A percentile compares a stretch with the other conserved stretches of the same genome.
These are phyloP conservation scores for Dittrichia graveolens DNA, from an alignment of 129 eudicot genomes.

Conservation along the genomic window DNA sequence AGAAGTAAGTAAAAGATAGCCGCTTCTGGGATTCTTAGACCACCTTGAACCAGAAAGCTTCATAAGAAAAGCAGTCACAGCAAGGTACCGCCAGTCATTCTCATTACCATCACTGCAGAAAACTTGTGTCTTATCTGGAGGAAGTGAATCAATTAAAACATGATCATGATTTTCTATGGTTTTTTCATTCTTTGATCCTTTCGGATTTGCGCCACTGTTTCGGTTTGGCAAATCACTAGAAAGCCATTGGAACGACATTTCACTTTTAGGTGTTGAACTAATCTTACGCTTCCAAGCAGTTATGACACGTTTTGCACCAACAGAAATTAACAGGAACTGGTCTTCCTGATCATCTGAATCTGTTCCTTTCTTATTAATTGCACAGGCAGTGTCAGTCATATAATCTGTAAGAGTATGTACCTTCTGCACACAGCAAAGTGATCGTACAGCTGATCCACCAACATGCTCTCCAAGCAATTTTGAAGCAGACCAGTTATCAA, in stretches of 20 bases:
- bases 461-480: constrained; percentile 97
- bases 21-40: constrained; percentile 16
- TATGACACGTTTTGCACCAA: constrained; percentile 94
- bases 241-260: constrained; percentile 86
- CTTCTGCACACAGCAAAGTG: constrained; percentile 72
- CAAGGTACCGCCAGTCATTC: constrained; percentile 97
- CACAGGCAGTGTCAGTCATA: constrained; percentile 25
- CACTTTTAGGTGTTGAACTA: constrained; percentile 35
- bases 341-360: constrained; percentile 48
- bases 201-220: constrained; percentile 40
- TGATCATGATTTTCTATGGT: constrained; percentile 24
- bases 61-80: constrained; percentile 92
- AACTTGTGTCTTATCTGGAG: constrained; percentile 22
- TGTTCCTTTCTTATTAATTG: constrained; percentile 21
- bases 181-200: constrained; percentile 34
- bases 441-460: constrained; percentile 97
- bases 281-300: constrained; percentile 78
- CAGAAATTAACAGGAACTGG: constrained; percentile 72
- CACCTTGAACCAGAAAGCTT: constrained; percentile 69
- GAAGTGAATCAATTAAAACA: constrained; percentile 24
- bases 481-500: constrained; percentile 72
- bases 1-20: constrained; percentile 4
- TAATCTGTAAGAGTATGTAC: constrained; percentile 51
- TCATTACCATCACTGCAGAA: constrained; percentile 54
- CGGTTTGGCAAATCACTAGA: constrained; percentile 84